Evolutionary conservation across 2,329 filamentous ascomycete genomes (phyloP).

Genomic region (Dactylellina haptotyla): DNA sequence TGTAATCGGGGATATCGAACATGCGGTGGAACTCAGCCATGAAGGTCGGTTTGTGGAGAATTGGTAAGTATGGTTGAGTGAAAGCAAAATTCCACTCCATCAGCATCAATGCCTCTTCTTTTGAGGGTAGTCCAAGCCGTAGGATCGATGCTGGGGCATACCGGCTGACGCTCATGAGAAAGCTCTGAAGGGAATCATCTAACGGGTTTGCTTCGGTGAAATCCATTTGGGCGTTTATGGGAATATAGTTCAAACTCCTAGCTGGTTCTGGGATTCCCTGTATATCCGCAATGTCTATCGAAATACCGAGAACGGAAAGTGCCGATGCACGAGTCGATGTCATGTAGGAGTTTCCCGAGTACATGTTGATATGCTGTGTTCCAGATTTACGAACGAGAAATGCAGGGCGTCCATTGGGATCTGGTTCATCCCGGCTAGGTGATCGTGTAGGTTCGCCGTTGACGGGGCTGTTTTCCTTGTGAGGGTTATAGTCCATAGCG

Average conservation of each 20-base stretch:
- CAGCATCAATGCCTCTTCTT: slow-evolving; percentile 73
- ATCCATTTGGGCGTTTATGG: slow-evolving; percentile 62
- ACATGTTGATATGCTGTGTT: slow-evolving; percentile 60
- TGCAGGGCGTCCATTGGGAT: slow-evolving; percentile 40
- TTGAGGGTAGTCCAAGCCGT: slow-evolving; percentile 71
- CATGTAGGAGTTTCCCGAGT: slow-evolving; percentile 71
- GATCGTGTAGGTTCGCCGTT: background rate
- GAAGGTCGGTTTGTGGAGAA: slow-evolving; percentile 80
- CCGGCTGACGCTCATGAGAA: slow-evolving; percentile 73
- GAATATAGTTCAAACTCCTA: slow-evolving; percentile 66
- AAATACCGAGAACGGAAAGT: slow-evolving; percentile 80
- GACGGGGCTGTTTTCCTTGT: background rate
- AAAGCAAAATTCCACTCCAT: slow-evolving; percentile 80
- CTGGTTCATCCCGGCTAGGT: slow-evolving; percentile 15
- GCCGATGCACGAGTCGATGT: slow-evolving; percentile 80
- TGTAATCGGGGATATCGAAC: slow-evolving; percentile 75
- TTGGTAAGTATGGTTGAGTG: slow-evolving; percentile 75
- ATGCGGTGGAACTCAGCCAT: slow-evolving; percentile 73
- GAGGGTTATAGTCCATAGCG: slow-evolving; percentile 34
- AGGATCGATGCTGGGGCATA: slow-evolving; percentile 68
- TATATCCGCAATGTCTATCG: slow-evolving; percentile 77
- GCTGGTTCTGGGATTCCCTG: slow-evolving; percentile 68
- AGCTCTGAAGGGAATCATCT: slow-evolving; percentile 73
- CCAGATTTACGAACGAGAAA: slow-evolving; percentile 57
- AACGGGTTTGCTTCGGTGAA: slow-evolving; percentile 59